Percentiles rank a stretch among this genome's conserved stretches.
phyloP scores from a whole-genome alignment of 1,284 basidiomycete species.

The Naganishia albida region DNA sequence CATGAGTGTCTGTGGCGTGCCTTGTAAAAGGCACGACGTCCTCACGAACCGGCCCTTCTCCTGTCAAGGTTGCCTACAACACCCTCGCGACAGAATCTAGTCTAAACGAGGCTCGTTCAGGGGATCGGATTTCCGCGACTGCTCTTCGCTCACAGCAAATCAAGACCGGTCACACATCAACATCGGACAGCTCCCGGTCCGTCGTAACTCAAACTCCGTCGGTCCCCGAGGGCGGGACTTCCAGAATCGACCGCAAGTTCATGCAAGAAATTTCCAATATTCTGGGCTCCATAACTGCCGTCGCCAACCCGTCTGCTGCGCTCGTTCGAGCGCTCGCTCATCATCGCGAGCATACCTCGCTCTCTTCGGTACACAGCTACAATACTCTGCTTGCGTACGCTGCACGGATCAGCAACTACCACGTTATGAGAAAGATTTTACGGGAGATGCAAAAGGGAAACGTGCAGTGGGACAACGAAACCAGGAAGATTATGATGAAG shows the following conservation, averaged over 20 bases:
- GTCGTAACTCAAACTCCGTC: neutral
- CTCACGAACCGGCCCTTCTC: too few relatives aligned
- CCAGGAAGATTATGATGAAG: constrained; percentile 8
- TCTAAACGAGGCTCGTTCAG: too few relatives aligned
- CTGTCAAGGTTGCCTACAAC: neutral
- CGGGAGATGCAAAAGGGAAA: constrained; percentile 19
- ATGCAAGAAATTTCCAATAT: neutral
- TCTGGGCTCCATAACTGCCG: neutral
- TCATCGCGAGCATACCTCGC: constrained; percentile 9
- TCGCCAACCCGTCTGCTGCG: constrained; percentile 10
- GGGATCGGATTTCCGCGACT: too few relatives aligned
- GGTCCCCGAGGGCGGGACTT: neutral
- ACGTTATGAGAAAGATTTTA: constrained; percentile 6
- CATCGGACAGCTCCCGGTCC: neutral
- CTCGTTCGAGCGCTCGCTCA: constrained; percentile 15
- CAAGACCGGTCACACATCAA: too few relatives aligned
- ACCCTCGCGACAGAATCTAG: neutral
- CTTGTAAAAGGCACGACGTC: too few relatives aligned
- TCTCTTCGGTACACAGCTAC: constrained; percentile 12
- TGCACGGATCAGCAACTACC: constrained; percentile 13
- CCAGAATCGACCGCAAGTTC: neutral
- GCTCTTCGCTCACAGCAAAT: too few relatives aligned
- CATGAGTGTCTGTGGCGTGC: neutral
- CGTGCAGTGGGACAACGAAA: constrained; percentile 15
- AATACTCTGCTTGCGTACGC: constrained; percentile 17